Evolutionary conservation across 2,329 filamentous ascomycete genomes (phyloP).

Genomic region (Elsinoe perseae): DNA sequence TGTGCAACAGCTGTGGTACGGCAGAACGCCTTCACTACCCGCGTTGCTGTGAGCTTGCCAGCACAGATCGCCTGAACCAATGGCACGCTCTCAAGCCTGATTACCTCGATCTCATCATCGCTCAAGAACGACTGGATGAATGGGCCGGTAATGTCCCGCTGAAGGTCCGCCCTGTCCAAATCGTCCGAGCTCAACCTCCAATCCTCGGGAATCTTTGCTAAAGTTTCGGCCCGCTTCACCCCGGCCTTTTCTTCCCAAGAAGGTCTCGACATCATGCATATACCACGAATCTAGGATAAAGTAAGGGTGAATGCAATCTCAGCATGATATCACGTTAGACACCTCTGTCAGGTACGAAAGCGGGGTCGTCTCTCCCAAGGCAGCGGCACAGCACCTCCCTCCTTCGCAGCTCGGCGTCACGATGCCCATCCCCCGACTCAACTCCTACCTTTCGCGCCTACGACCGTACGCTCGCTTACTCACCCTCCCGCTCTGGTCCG

Average conservation of each 20-base stretch:
- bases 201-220: slow-evolving; percentile 35
- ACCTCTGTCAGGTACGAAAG: background rate
- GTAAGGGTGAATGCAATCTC: background rate
- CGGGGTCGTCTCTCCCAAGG: background rate
- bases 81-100: slow-evolving; percentile 38
- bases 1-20: slow-evolving; percentile 43
- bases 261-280: background rate
- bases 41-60: slow-evolving; percentile 30
- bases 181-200: slow-evolving; percentile 33
- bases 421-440: background rate
- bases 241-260: slow-evolving; percentile 30
- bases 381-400: background rate
- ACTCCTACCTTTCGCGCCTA: background rate
- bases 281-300: background rate
- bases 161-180: slow-evolving; percentile 24
- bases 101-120: slow-evolving; percentile 43
- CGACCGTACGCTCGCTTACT: slow-evolving; percentile 2
- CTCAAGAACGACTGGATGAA: slow-evolving; percentile 45
- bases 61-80: slow-evolving; percentile 30
- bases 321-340: background rate
- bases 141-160: slow-evolving; percentile 43
- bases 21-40: slow-evolving; percentile 38
- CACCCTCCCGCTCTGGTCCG: slow-evolving; percentile 13
- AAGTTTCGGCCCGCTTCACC: slow-evolving; percentile 38
- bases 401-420: background rate